Conservation (phyloP, 176 grass and related monocot genomes). For the Oryza longistaminata region DNA sequence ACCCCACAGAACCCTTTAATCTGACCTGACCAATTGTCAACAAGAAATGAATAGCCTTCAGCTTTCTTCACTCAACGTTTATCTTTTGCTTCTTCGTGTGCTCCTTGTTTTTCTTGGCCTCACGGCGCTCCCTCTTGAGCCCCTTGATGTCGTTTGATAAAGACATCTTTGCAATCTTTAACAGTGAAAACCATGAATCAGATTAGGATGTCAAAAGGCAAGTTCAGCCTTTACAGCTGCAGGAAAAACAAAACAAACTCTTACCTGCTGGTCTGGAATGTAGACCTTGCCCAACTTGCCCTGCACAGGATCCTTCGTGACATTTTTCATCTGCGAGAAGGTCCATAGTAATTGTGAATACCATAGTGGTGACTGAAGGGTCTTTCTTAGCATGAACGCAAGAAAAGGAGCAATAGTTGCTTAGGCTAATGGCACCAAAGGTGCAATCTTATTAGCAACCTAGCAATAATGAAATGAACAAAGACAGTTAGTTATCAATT, state of each 20-base stretch:
- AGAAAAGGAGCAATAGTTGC: not conserved
- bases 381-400: not conserved
- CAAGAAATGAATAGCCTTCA: not conserved
- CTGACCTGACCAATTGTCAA: not conserved
- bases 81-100: constrained; percentile 74
- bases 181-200: constrained; percentile 23
- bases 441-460: constrained; percentile 1
- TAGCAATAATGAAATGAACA: not conserved
- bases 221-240: not conserved
- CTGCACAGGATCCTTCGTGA: constrained; percentile 52
- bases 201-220: constrained; percentile 6
- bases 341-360: not conserved
- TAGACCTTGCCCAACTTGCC: constrained; percentile 70
- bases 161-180: constrained; percentile 67
- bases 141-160: constrained; percentile 51
- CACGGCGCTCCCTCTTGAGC: constrained; percentile 78
- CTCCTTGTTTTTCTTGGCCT: constrained; percentile 79
- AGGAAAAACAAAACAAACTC: not conserved
- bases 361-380: not conserved
- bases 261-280: constrained; percentile 83
- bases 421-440: not conserved
- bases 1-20: not conserved
- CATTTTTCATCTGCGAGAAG: constrained; percentile 83
- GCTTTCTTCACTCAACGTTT: constrained; percentile 36
- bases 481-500: constrained; percentile 24